phyloP scores from a whole-genome alignment of 2,329 filamentous ascomycete species.

The Cladophialophora bantiana region DNA sequence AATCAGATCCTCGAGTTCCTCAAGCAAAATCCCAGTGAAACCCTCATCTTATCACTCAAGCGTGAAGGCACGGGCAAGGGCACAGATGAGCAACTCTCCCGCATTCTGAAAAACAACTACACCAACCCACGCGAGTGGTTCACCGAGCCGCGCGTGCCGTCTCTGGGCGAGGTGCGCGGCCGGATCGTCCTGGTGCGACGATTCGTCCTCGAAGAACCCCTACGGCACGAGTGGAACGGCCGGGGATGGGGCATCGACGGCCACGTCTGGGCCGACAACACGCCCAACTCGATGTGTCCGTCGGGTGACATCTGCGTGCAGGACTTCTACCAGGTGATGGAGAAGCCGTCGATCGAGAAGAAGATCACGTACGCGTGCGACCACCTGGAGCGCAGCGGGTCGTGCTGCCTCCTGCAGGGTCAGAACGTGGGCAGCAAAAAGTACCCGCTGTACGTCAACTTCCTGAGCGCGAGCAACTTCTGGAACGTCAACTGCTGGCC shows the following conservation, averaged over 20 bases:
- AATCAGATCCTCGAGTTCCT: conserved; percentile 77
- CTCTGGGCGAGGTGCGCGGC: conserved; percentile 77
- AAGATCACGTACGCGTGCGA: conserved; percentile 78
- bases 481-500: conserved; percentile 94
- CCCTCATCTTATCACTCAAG: conserved; percentile 86
- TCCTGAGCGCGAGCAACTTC: conserved; percentile 90
- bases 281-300: conserved; percentile 70
- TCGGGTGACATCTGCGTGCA: conserved; percentile 83
- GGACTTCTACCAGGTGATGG: conserved; percentile 89
- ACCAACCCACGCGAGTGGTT: conserved; percentile 73
- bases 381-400: conserved; percentile 70
- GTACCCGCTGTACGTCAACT: conserved; percentile 84
- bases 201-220: conserved; percentile 67
- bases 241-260: conserved; percentile 66
- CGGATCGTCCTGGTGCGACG: conserved; percentile 85
- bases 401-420: conserved; percentile 51
- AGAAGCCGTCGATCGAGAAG: conserved; percentile 75
- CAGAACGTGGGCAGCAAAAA: conserved; percentile 45
- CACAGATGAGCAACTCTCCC: conserved; percentile 78
- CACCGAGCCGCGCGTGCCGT: conserved; percentile 77
- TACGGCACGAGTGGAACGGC: conserved; percentile 55
- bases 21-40: conserved; percentile 77
- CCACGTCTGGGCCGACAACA: conserved; percentile 84
- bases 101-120: conserved; percentile 77
- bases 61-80: conserved; percentile 84